Evolutionary conservation across 2,329 filamentous ascomycete species (phyloP).

Genomic region (Tricladium varicosporioides): DNA sequence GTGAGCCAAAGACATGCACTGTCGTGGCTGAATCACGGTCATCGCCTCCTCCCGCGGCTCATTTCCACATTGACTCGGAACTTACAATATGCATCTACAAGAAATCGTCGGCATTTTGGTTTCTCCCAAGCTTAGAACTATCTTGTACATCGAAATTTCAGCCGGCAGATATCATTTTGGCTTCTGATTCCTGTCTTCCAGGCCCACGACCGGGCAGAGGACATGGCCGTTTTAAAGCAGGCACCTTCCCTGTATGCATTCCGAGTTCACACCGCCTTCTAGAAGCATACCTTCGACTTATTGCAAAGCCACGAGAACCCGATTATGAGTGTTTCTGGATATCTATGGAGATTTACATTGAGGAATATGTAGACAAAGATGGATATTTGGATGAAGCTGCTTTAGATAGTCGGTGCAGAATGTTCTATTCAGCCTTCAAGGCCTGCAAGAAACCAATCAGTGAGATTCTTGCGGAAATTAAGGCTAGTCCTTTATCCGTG

Average conservation of each 20-base stretch:
- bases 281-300: neutral
- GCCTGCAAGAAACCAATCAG: neutral
- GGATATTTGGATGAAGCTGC: neutral
- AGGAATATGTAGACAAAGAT: constrained; percentile 1
- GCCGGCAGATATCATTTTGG: neutral
- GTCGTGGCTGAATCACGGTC: neutral
- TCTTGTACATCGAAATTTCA: neutral
- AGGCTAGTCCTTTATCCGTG: too few species aligned
- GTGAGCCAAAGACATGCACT: neutral
- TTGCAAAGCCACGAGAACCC: neutral
- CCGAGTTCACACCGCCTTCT: neutral
- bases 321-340: neutral
- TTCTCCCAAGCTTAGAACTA: neutral
- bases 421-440: neutral
- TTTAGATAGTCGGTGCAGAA: neutral
- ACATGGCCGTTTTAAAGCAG: neutral
- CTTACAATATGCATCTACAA: neutral
- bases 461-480: too few species aligned
- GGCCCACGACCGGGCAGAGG: neutral
- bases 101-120: neutral
- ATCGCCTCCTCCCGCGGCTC: neutral
- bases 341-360: neutral
- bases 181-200: neutral
- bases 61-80: neutral
- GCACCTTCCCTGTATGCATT: neutral